Base-by-base conservation (phyloP, 768 basidiomycete species). In the Boletus vermiculosoides region DNA sequence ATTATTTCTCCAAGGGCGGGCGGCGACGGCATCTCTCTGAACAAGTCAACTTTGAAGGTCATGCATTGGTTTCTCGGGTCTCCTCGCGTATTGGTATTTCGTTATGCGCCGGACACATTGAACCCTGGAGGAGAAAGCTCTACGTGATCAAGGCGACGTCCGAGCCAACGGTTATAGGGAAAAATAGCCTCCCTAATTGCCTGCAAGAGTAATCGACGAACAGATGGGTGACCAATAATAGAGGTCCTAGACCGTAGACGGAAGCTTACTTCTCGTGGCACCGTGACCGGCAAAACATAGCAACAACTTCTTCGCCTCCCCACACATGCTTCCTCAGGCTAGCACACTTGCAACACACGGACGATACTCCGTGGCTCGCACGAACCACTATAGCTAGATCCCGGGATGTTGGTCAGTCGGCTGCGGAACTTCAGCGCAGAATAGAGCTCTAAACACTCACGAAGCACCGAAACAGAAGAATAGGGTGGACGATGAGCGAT, bases 181-280 rank as follows among this genome's bases (percentile, higher is more conserved):
- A 44, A 41, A 47, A 34, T 34, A 45, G 16, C 37, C 23, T 23
- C 5, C 30, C 34, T 25, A n/a, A 33, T 39, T 50, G 31, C 48
- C 45, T 40, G 46, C 48, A 52, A 50, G 37, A 39, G 47, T 25
- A 57, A 55, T 44, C 40, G 44, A 42, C 39, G 28, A 45, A 45
- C 53, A 34, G 22, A 60, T 34, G 7, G 40, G 42, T 52, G 31
- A 50, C 46, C 31, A 52, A 34, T 22, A 47, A 54, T 44, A 20
- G 59, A 41, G 34, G 28, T 23, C 25, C 42, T 31, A 30, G 47
- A 40, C 48, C 36, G 16, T 31, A 39, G 61, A 44, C 25, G 49
- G 48, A 46, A 44, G 41, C 20, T 42, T 48, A 51, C 59, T 42
- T 51, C 42, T 42, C 51, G 18, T 45, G 36, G 40, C 55, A 25